A percentile compares a stretch with the other conserved stretches of the same genome.
These are phyloP conservation scores for Pseudoturritis turrita DNA, from an alignment of 345 rosid genomes.

Conservation along the genomic window DNA sequence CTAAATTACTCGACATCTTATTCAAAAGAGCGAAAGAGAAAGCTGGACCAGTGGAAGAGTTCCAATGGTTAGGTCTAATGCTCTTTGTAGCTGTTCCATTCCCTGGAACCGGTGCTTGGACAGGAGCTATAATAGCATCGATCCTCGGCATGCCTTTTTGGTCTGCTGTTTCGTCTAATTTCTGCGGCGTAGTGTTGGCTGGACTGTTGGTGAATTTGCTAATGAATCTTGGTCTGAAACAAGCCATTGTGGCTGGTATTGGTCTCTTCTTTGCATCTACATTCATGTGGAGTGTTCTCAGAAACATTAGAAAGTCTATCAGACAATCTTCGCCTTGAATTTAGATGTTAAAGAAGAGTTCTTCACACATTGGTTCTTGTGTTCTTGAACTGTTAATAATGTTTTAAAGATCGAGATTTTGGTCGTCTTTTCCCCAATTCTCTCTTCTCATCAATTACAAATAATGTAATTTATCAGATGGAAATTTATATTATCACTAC, in stretches of 20 bases:
- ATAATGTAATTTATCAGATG: background rate
- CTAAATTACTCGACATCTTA: slow-evolving; percentile 51
- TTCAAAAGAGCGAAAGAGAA: slow-evolving; percentile 70
- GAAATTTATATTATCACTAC: background rate
- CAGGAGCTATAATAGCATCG: slow-evolving; percentile 84
- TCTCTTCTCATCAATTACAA: background rate
- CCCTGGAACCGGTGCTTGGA: slow-evolving; percentile 98
- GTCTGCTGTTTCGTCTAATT: slow-evolving; percentile 73
- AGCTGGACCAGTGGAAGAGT: slow-evolving; percentile 90
- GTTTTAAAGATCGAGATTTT: background rate
- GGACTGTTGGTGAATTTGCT: slow-evolving; percentile 81
- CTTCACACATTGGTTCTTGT: background rate
- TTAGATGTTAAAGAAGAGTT: slow-evolving; percentile 1
- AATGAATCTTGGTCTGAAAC: slow-evolving; percentile 76
- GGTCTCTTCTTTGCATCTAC: slow-evolving; percentile 65
- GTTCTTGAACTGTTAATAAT: background rate
- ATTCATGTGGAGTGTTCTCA: slow-evolving; percentile 79
- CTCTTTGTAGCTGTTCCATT: slow-evolving; percentile 96
- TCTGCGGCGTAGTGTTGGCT: slow-evolving; percentile 73
- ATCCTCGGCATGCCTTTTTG: slow-evolving; percentile 91
- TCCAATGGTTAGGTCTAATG: slow-evolving; percentile 91
- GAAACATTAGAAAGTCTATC: slow-evolving; percentile 54
- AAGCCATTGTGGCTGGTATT: slow-evolving; percentile 63
- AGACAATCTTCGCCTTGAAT: slow-evolving; percentile 30
- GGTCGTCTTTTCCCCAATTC: background rate